Evolutionary conservation across 2,329 filamentous ascomycete genomes (phyloP), one percentile per base, ranked within the genome.

Genomic region (Monosporascus sp.): DNA sequence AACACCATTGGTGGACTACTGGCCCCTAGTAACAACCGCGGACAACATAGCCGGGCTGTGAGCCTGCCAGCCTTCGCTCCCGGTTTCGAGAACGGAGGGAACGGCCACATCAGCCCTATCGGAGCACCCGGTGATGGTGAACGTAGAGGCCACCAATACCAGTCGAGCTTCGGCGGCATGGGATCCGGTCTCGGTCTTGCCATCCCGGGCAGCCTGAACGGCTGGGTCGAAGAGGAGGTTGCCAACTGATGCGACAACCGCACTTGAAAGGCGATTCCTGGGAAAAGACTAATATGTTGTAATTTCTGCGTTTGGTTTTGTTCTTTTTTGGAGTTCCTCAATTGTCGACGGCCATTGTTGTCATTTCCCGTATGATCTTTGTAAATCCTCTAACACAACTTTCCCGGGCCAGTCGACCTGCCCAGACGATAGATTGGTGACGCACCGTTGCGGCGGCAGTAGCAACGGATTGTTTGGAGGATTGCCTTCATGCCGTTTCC

Each of bases 1-100:
- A 85, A 86, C 2, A 89, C 86, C 1, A 87, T 92, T 56, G 87
- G 88, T 44, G 88, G 89, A 7, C 81, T 95, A 38, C 79, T 94
- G 49, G 87, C 89, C 3, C 89, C 89, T 2, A 83, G 83, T 50
- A 86, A 82, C 51, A 68, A 74, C 15, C 78, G 83, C 36, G 75
- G 79, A 35, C 81, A 82, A 57, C 83, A 87, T 70, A 93, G 84
- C 65, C 87, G 94, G 38, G 91, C 94, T 36, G 90, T 97, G 55
- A 96, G 91, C 68, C 76, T 99, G 65, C 94, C 94, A 1, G 83
- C 81, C 5, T 78, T 88, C 51, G 83, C 82, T 0, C 82, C 83
- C 18, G 81, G 80, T 17, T 82, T 84, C 51, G 81, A 85, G 69
- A 85, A 85, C 50, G 79, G 80, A 44, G 77, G 76, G 52, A 77